phyloP scores from a whole-genome alignment of 192 early-diverging fungal genomes.

The Rhizophagus sp. region DNA sequence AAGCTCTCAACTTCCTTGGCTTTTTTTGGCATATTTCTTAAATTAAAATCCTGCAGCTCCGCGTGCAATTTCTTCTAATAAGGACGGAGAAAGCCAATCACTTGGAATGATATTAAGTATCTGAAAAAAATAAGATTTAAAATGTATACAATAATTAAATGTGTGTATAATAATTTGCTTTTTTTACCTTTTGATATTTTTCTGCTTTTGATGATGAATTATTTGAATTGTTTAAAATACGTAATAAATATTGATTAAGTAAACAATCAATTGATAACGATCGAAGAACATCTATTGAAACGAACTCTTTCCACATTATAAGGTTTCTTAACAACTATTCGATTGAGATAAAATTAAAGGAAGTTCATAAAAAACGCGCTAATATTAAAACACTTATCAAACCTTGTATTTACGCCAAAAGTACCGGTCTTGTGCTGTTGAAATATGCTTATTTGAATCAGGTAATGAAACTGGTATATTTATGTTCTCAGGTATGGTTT shows the following conservation, averaged over 20 bases:
- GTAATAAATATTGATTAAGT: slow-evolving; percentile 13
- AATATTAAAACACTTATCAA: not conserved
- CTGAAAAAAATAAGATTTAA: not conserved
- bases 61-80: slow-evolving; percentile 24
- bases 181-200: slow-evolving; percentile 25
- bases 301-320: slow-evolving; percentile 4
- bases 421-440: not conserved
- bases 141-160: not conserved
- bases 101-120: slow-evolving; percentile 14
- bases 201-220: not conserved
- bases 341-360: not conserved
- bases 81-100: slow-evolving; percentile 6
- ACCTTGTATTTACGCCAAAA: slow-evolving; percentile 23
- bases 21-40: too few species aligned
- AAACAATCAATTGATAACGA: not conserved
- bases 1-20: too few species aligned
- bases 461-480: not conserved
- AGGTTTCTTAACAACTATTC: slow-evolving; percentile 9
- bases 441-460: not conserved
- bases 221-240: not conserved
- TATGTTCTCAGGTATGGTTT: not conserved
- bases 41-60: slow-evolving; percentile 16
- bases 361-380: not conserved
- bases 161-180: too few species aligned
- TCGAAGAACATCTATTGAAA: not conserved